Conservation (phyloP, 177 flowering plant species). For the Vitis hybrid region DNA sequence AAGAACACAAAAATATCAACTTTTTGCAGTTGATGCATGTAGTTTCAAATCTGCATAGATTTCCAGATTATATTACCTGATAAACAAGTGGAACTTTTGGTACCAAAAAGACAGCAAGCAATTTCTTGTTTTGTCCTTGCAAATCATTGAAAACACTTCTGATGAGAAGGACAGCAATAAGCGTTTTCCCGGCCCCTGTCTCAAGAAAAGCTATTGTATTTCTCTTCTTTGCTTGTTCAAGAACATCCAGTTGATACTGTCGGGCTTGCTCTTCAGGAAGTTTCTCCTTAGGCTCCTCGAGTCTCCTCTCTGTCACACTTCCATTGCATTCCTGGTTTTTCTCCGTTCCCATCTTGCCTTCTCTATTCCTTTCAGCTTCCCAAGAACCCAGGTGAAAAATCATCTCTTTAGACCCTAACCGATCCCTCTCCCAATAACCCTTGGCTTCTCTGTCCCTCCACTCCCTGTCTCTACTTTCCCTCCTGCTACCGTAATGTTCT, state of each 20-base stretch:
- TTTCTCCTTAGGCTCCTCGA: conserved; percentile 53
- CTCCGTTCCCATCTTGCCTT: conserved; percentile 34
- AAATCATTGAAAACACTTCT: conserved; percentile 59
- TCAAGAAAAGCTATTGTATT: conserved; percentile 98
- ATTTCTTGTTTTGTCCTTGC: conserved; percentile 65
- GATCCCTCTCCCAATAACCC: conserved; percentile 97
- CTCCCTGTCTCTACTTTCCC: conserved; percentile 54
- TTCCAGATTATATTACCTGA: conserved; percentile 54
- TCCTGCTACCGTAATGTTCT: conserved; percentile 41
- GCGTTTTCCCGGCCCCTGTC: conserved; percentile 98
- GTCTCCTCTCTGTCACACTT: conserved; percentile 38
- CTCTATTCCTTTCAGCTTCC: conserved; percentile 57
- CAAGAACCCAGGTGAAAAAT: conserved; percentile 67
- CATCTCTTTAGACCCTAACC: conserved; percentile 55
- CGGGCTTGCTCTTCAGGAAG: conserved; percentile 81
- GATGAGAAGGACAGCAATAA: conserved; percentile 96
- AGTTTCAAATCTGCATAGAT: background rate
- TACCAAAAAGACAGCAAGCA: conserved; percentile 89
- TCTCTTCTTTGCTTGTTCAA: conserved; percentile 89
- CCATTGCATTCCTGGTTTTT: conserved; percentile 33
- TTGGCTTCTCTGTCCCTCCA: conserved; percentile 55
- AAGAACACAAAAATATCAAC: conserved; percentile 7
- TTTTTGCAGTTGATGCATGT: background rate
- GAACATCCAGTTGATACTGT: conserved; percentile 90
- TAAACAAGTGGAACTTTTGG: conserved; percentile 98